A percentile compares a stretch with the other conserved stretches of the same genome.
phyloP scores from a whole-genome alignment of 1,284 basidiomycete genomes.

The Mycena sp. region DNA sequence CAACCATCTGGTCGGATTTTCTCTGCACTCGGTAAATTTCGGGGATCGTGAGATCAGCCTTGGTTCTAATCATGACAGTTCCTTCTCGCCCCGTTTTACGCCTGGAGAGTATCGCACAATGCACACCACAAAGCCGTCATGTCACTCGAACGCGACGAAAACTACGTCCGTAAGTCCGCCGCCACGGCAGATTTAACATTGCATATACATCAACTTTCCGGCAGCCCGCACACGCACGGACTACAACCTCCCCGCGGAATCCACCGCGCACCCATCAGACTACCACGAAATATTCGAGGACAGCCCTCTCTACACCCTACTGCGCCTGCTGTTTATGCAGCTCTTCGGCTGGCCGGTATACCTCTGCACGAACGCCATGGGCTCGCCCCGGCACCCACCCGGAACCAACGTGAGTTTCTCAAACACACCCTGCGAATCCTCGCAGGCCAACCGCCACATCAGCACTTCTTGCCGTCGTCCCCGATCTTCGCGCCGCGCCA shows the following conservation, averaged over 20 bases:
- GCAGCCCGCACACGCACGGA: slow-evolving; percentile 54
- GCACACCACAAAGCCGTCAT: slow-evolving; percentile 49
- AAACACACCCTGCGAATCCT: neutral
- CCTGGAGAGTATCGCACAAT: slow-evolving; percentile 57
- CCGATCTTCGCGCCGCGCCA: slow-evolving; percentile 71
- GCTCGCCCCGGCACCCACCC: slow-evolving; percentile 2
- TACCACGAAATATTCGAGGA: slow-evolving; percentile 52
- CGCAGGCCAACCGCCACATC: neutral
- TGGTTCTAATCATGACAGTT: too few relatives aligned
- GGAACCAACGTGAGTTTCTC: slow-evolving; percentile 6
- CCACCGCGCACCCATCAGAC: neutral
- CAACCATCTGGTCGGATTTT: slow-evolving; percentile 49
- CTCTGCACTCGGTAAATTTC: slow-evolving; percentile 57
- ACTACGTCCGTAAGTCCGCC: slow-evolving; percentile 55
- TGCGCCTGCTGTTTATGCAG: slow-evolving; percentile 55
- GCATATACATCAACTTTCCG: too few relatives aligned
- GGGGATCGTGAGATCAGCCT: too few relatives aligned
- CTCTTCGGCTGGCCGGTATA: slow-evolving; percentile 16
- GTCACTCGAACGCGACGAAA: slow-evolving; percentile 59
- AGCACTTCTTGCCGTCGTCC: slow-evolving; percentile 15
- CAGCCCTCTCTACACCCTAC: slow-evolving; percentile 51
- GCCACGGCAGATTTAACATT: too few relatives aligned
- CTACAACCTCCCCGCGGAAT: slow-evolving; percentile 40
- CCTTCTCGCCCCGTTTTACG: slow-evolving; percentile 46
- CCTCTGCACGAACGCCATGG: slow-evolving; percentile 16